Evolutionary conservation across 495 filamentous ascomycete genomes (phyloP).

Genomic region (Penicillium mononematosum): DNA sequence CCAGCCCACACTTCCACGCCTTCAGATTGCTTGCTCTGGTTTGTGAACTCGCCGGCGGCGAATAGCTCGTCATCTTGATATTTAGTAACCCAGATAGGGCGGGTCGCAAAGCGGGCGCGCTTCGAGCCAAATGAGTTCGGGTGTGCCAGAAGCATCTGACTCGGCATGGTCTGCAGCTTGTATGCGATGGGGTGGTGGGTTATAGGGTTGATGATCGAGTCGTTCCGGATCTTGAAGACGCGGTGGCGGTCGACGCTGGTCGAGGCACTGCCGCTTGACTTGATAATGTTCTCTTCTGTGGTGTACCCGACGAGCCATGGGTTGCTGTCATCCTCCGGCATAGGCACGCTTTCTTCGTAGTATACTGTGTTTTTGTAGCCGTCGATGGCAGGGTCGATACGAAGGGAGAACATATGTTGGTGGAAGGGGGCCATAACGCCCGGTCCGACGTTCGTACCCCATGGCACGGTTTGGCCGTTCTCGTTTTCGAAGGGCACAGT

Average conservation of each 20-base stretch:
- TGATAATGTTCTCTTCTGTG: slow-evolving; percentile 58
- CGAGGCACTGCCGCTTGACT: slow-evolving; percentile 61
- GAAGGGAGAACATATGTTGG: slow-evolving; percentile 89
- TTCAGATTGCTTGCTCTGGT: slow-evolving; percentile 67
- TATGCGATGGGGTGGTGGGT: slow-evolving; percentile 78
- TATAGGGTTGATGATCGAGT: slow-evolving; percentile 62
- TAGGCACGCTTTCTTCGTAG: slow-evolving; percentile 69
- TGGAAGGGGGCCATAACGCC: slow-evolving; percentile 77
- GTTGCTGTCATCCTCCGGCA: slow-evolving; percentile 70
- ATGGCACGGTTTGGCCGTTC: slow-evolving; percentile 54
- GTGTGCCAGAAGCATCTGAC: slow-evolving; percentile 77
- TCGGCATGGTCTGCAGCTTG: slow-evolving; percentile 69
- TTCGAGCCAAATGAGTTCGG: slow-evolving; percentile 66
- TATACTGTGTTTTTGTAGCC: slow-evolving; percentile 69
- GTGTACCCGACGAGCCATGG: slow-evolving; percentile 77
- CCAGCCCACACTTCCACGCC: slow-evolving; percentile 44
- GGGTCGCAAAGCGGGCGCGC: slow-evolving; percentile 80
- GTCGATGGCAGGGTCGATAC: slow-evolving; percentile 80
- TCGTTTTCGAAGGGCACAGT: slow-evolving; percentile 72
- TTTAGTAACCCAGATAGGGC: slow-evolving; percentile 78
- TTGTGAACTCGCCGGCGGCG: slow-evolving; percentile 82
- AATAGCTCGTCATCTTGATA: slow-evolving; percentile 80
- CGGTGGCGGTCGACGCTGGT: slow-evolving; percentile 63
- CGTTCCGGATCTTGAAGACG: slow-evolving; percentile 80
- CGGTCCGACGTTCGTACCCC: slow-evolving; percentile 83